Percentiles rank a stretch among this genome's conserved stretches.
These are phyloP conservation scores for Yamadazyma taylorii DNA, from an alignment of 1,139 yeast species.

Conservation along the genomic window DNA sequence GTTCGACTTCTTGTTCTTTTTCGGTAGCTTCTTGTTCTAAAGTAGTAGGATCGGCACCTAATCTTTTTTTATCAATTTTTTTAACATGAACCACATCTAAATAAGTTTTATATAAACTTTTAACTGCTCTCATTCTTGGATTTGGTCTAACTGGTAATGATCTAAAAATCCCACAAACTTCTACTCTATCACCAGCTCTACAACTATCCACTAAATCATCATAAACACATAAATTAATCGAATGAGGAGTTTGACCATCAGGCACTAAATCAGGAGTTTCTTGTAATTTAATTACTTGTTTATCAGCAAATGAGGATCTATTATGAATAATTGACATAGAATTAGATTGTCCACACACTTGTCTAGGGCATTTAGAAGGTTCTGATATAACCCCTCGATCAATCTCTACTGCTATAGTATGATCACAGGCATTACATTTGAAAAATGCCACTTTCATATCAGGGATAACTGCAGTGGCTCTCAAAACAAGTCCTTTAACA, in stretches of 20 bases:
- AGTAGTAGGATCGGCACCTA: constrained; percentile 80
- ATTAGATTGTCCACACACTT: constrained; percentile 78
- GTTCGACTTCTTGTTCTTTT: constrained; percentile 73
- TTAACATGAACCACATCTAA: constrained; percentile 91
- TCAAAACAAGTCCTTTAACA: constrained; percentile 85
- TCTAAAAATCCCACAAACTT: constrained; percentile 93
- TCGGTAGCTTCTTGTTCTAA: constrained; percentile 42
- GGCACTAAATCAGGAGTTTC: constrained; percentile 99
- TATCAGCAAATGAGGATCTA: constrained; percentile 89
- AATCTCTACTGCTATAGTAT: constrained; percentile 86
- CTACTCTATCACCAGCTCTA: constrained; percentile 95
- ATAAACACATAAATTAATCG: constrained; percentile 89
- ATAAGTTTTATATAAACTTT: constrained; percentile 85
- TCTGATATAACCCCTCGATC: constrained; percentile 94
- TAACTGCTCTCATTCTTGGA: constrained; percentile 79
- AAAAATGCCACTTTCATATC: constrained; percentile 98
- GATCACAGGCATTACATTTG: constrained; percentile 94
- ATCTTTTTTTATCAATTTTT: constrained; percentile 77
- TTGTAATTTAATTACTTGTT: constrained; percentile 89
- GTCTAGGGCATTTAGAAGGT: constrained; percentile 90
- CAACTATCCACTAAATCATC: constrained; percentile 94
- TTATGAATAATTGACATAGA: constrained; percentile 92
- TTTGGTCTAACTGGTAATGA: constrained; percentile 90
- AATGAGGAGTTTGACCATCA: constrained; percentile 98
- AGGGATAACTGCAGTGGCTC: constrained; percentile 91